Conservation (phyloP, 2,329 filamentous ascomycete species). For the Penicillium sclerotigenum region DNA sequence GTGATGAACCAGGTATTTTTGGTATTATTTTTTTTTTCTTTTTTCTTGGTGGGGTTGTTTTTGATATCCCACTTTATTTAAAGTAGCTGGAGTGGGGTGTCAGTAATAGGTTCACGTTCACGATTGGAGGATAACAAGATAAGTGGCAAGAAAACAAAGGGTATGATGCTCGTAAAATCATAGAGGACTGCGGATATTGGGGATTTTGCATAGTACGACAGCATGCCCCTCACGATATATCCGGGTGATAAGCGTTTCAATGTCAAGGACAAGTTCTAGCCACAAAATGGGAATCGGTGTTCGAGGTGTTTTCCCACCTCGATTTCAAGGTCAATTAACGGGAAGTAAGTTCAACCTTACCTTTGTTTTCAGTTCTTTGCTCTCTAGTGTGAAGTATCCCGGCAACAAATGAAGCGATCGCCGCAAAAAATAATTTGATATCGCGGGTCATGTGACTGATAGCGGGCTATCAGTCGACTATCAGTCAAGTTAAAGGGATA, state of each 20-base stretch:
- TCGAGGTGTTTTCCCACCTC: background rate
- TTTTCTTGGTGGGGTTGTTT: constrained; percentile 4
- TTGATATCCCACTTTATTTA: constrained; percentile 5
- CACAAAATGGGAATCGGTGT: background rate
- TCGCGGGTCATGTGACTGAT: constrained; percentile 22
- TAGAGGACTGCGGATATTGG: background rate
- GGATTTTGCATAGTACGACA: background rate
- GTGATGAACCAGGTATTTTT: background rate
- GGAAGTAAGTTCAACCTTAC: constrained; percentile 10
- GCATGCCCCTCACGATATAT: constrained; percentile 10
- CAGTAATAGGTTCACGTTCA: background rate
- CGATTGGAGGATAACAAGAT: background rate
- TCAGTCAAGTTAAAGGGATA: too few relatives aligned
- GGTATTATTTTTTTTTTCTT: constrained; percentile 8
- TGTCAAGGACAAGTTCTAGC: background rate
- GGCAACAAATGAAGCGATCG: constrained; percentile 10
- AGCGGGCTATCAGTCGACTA: constrained; percentile 10
- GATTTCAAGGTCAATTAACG: background rate
- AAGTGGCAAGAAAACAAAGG: background rate
- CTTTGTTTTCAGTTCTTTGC: constrained; percentile 12
- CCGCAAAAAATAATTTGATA: constrained; percentile 27
- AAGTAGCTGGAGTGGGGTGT: constrained; percentile 1
- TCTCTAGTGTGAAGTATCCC: constrained; percentile 10
- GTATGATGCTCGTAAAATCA: background rate
- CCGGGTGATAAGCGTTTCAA: constrained; percentile 16